Evolutionary conservation across 495 filamentous ascomycete genomes (phyloP).

Genomic region (Penicillium angulare): DNA sequence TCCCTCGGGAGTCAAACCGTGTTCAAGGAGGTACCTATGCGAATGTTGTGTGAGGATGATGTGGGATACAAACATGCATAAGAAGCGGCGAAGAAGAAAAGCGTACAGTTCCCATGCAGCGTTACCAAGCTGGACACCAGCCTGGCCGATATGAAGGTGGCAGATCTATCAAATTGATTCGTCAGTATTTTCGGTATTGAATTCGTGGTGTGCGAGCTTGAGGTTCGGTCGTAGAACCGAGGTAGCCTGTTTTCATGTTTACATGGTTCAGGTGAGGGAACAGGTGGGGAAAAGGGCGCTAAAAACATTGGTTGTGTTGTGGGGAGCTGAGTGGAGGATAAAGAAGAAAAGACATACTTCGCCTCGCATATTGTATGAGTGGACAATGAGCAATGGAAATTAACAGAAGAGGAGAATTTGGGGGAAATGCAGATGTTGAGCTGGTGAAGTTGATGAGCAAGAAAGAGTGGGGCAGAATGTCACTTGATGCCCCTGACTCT

Average conservation of each 20-base stretch:
- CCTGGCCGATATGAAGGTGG: slow-evolving; percentile 91
- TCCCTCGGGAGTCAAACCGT: slow-evolving; percentile 79
- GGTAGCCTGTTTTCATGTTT: background rate
- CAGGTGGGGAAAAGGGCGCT: too few relatives aligned
- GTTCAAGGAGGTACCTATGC: slow-evolving; percentile 82
- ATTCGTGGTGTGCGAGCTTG: background rate
- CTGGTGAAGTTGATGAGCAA: background rate
- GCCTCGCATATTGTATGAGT: slow-evolving; percentile 31
- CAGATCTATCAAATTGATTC: slow-evolving; percentile 56
- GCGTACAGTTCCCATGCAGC: slow-evolving; percentile 92
- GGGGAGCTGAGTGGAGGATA: slow-evolving; percentile 14
- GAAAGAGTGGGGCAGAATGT: too few relatives aligned
- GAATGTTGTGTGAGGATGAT: background rate
- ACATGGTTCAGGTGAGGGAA: too few relatives aligned
- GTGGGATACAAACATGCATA: background rate
- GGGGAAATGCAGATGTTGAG: too few relatives aligned
- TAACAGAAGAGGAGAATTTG: background rate
- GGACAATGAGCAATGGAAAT: background rate
- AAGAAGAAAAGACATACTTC: slow-evolving; percentile 25
- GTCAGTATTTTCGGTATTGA: too few relatives aligned
- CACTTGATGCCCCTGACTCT: too few relatives aligned
- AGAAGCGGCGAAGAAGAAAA: slow-evolving; percentile 47
- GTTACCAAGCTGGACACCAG: slow-evolving; percentile 90
- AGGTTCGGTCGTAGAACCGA: background rate
- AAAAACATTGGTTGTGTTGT: too few relatives aligned